Evolutionary conservation across 441 rosid species (phyloP).

Genomic region (Geranium incanum): DNA sequence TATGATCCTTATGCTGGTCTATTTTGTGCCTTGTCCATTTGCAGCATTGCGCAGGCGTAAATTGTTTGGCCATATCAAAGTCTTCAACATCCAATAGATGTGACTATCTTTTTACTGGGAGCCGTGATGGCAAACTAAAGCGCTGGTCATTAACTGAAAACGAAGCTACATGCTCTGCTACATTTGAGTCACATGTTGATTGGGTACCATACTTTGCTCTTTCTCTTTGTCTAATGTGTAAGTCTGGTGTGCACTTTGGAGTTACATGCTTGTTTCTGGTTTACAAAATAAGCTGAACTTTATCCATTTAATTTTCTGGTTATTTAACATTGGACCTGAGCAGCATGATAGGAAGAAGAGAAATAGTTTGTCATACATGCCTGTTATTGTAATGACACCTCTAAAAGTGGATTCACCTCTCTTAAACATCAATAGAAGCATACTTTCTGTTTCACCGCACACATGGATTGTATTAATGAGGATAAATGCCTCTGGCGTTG

Average conservation of each 20-base stretch:
- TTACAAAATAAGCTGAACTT: not conserved
- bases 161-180: slow-evolving; percentile 72
- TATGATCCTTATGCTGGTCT: not conserved
- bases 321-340: slow-evolving; percentile 5
- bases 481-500: slow-evolving; percentile 18
- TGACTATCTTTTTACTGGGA: slow-evolving; percentile 80
- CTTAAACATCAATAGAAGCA: not conserved
- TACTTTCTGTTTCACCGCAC: not conserved
- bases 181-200: slow-evolving; percentile 97
- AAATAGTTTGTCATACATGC: not conserved
- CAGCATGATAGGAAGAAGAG: not conserved
- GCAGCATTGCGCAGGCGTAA: slow-evolving; percentile 97
- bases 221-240: not conserved
- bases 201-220: slow-evolving; percentile 53
- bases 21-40: slow-evolving; percentile 22
- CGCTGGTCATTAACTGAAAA: slow-evolving; percentile 78
- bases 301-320: not conserved
- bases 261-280: not conserved
- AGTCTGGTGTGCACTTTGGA: not conserved
- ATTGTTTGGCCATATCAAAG: slow-evolving; percentile 70
- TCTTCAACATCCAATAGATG: slow-evolving; percentile 44
- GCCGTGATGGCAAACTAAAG: slow-evolving; percentile 98
- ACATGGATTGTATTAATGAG: not conserved
- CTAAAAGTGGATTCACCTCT: slow-evolving; percentile 2
- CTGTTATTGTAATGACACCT: not conserved